Conservation (phyloP, 83 land plant species). For the Diphasiastrum complanatum region DNA sequence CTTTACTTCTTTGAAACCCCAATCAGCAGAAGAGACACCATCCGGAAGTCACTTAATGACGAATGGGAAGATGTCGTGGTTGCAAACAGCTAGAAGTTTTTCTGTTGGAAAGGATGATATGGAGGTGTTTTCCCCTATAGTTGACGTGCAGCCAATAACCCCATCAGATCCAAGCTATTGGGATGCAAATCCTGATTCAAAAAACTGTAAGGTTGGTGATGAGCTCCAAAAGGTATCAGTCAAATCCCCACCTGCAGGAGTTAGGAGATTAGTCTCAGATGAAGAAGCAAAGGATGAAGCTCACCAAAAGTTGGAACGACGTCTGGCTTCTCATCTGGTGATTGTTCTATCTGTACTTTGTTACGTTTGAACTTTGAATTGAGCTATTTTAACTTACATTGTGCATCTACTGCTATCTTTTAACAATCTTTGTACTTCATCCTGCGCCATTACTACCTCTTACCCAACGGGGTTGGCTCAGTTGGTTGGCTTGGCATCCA, state of each 20-base stretch:
- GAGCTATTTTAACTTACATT: too few species aligned
- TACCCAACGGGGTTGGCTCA: too few species aligned
- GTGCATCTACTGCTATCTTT: too few species aligned
- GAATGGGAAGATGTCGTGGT: not conserved
- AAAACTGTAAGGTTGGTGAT: not conserved
- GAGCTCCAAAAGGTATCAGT: not conserved
- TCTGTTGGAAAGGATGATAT: not conserved
- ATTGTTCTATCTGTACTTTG: not conserved
- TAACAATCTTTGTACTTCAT: too few species aligned
- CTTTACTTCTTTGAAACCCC: not conserved
- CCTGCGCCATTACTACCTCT: too few species aligned
- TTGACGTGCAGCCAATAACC: conserved; percentile 8
- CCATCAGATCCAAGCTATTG: not conserved
- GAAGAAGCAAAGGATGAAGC: too few species aligned
- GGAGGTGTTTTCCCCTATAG: conserved; percentile 13
- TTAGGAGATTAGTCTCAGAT: not conserved
- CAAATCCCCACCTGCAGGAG: not conserved
- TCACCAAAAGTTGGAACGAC: not conserved
- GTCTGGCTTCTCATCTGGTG: not conserved
- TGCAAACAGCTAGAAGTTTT: not conserved
- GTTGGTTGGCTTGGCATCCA: too few species aligned
- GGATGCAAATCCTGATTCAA: not conserved
- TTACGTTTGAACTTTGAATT: too few species aligned
- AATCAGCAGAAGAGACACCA: not conserved
- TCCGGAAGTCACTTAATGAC: not conserved